These are phyloP conservation scores for Hippophae tibetana DNA, from an alignment of 306 rosid species.

Conservation along the genomic window DNA sequence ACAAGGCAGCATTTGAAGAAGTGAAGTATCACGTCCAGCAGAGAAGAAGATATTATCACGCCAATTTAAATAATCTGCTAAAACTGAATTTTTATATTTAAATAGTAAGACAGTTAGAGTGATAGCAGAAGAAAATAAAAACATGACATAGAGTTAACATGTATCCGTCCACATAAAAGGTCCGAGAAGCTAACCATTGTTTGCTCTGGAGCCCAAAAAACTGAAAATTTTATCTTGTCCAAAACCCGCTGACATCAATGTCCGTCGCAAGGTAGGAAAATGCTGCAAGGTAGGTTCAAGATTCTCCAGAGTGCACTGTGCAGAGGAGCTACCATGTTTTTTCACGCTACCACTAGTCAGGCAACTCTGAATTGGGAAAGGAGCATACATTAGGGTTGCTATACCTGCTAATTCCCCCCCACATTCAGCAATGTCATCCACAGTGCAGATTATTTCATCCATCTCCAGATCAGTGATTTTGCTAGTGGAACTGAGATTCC, in stretches of 20 bases:
- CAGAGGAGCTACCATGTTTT: slow-evolving; percentile 63
- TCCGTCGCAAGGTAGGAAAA: slow-evolving; percentile 81
- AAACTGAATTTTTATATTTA: slow-evolving; percentile 36
- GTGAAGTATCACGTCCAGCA: slow-evolving; percentile 82
- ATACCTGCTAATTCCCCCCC: slow-evolving; percentile 95
- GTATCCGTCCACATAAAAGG: slow-evolving; percentile 8
- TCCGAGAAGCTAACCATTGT: slow-evolving; percentile 51
- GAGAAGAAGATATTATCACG: slow-evolving; percentile 76
- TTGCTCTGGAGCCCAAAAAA: slow-evolving; percentile 45
- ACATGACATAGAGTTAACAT: slow-evolving; percentile 11
- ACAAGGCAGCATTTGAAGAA: slow-evolving; percentile 87
- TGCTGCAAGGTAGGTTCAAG: slow-evolving; percentile 75
- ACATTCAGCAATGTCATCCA: slow-evolving; percentile 98
- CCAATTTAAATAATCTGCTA: slow-evolving; percentile 76
- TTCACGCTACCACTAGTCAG: slow-evolving; percentile 74
- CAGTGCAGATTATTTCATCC: slow-evolving; percentile 81
- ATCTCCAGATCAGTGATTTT: slow-evolving; percentile 54
- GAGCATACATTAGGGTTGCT: slow-evolving; percentile 83
- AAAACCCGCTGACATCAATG: slow-evolving; percentile 67
- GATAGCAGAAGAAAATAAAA: slow-evolving; percentile 5
- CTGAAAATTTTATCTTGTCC: slow-evolving; percentile 57
- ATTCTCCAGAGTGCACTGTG: slow-evolving; percentile 92
- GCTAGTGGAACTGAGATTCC: slow-evolving; percentile 42
- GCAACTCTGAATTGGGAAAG: slow-evolving; percentile 70
- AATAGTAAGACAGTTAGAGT: slow-evolving; percentile 4